phyloP scores from a whole-genome alignment of 495 filamentous ascomycete genomes.

The Talaromyces adpressus region DNA sequence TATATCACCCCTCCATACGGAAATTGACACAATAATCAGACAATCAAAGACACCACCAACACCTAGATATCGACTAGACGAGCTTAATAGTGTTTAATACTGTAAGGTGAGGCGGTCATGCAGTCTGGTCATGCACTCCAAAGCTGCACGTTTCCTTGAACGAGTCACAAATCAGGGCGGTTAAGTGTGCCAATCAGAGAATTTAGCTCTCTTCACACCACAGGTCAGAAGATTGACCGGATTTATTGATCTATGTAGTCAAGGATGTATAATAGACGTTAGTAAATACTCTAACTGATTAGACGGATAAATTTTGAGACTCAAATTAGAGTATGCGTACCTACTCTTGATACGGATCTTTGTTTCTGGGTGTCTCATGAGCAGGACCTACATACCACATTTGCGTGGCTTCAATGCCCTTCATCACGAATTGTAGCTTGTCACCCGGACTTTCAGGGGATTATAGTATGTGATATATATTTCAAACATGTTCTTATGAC shows the following conservation, averaged over 20 bases:
- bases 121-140: conserved; percentile 6
- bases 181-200: not conserved
- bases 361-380: not conserved
- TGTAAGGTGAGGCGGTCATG: conserved; percentile 6
- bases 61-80: not conserved
- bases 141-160: not conserved
- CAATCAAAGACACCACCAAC: not conserved
- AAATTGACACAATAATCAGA: not conserved
- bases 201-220: not conserved
- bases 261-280: not conserved
- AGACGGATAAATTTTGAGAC: not conserved
- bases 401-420: not conserved
- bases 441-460: not conserved
- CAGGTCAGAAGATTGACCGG: not conserved
- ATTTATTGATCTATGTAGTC: not conserved
- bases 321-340: not conserved
- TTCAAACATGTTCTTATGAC: not conserved
- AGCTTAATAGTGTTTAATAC: not conserved
- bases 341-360: not conserved
- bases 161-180: conserved; percentile 6
- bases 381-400: not conserved
- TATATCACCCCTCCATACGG: not conserved
- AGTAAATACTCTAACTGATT: not conserved
- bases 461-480: not conserved
- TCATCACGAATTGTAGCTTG: not conserved